These are phyloP conservation scores for Populus nigra DNA, from an alignment of 345 rosid species.

Conservation along the genomic window DNA sequence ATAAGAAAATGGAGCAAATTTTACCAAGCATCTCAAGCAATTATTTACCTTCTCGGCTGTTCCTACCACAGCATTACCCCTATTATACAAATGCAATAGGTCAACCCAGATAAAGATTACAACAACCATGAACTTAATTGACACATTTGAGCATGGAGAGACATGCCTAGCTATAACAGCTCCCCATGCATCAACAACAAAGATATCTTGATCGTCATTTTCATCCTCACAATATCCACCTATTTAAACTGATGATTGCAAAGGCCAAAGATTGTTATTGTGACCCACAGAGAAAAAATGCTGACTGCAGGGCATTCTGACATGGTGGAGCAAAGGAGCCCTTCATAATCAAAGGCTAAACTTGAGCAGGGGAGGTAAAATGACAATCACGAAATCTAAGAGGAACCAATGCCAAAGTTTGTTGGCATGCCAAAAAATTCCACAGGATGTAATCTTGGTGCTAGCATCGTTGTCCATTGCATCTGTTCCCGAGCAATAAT, in stretches of 20 bases:
- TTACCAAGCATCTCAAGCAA: not conserved
- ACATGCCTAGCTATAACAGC: not conserved
- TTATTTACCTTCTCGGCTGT: not conserved
- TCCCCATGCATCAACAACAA: not conserved
- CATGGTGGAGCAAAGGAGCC: not conserved
- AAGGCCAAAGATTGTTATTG: not conserved
- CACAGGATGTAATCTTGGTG: not conserved
- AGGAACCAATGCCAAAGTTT: not conserved
- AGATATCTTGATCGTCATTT: not conserved
- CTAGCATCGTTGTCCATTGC: not conserved
- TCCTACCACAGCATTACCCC: not conserved
- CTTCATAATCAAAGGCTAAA: not conserved
- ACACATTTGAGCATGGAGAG: constrained; percentile 1
- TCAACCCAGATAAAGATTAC: not conserved
- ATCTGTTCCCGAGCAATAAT: not conserved
- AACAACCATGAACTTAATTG: not conserved
- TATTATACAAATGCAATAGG: not conserved
- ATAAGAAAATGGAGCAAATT: not conserved
- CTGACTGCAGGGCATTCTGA: not conserved
- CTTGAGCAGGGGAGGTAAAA: not conserved
- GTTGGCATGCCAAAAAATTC: not conserved
- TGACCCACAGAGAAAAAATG: not conserved
- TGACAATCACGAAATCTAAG: not conserved
- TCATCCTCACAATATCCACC: not conserved
- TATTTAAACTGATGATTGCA: not conserved